phyloP scores from a whole-genome alignment of 179 eudicot genomes.

The Patellifolia procumbens region DNA sequence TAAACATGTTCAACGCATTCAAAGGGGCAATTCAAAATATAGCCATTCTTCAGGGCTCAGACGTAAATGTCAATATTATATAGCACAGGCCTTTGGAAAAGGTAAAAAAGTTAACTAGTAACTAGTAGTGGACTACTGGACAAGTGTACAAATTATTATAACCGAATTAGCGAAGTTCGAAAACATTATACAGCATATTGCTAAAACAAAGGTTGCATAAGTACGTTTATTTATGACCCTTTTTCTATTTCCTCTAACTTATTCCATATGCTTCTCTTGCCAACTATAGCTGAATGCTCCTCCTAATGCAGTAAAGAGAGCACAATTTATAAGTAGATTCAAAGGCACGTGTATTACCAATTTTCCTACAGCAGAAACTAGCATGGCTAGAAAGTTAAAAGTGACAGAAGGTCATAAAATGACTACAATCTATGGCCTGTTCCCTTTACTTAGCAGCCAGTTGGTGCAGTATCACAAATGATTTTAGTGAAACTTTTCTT shows the following conservation, averaged over 20 bases:
- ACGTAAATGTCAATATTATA: background rate
- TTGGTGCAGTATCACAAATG: background rate
- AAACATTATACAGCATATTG: background rate
- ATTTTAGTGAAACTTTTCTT: background rate
- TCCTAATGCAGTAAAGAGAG: background rate
- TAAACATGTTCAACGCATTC: background rate
- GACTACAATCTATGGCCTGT: background rate
- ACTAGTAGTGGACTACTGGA: background rate
- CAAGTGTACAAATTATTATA: background rate
- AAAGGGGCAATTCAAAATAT: background rate
- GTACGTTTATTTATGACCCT: background rate
- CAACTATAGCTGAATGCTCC: slow-evolving; percentile 3
- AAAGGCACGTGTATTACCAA: background rate
- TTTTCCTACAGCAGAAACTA: background rate
- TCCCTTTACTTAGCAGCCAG: background rate
- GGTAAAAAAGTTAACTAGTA: background rate
- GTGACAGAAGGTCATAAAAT: background rate
- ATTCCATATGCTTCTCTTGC: slow-evolving; percentile 1
- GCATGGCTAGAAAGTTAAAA: background rate
- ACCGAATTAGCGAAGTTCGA: background rate
- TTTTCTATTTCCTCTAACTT: background rate
- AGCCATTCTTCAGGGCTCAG: background rate
- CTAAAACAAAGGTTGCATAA: background rate
- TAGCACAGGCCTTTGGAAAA: background rate
- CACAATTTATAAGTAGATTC: background rate